phyloP scores from a whole-genome alignment of 2,329 filamentous ascomycete genomes.

The Talaromyces piceae region DNA sequence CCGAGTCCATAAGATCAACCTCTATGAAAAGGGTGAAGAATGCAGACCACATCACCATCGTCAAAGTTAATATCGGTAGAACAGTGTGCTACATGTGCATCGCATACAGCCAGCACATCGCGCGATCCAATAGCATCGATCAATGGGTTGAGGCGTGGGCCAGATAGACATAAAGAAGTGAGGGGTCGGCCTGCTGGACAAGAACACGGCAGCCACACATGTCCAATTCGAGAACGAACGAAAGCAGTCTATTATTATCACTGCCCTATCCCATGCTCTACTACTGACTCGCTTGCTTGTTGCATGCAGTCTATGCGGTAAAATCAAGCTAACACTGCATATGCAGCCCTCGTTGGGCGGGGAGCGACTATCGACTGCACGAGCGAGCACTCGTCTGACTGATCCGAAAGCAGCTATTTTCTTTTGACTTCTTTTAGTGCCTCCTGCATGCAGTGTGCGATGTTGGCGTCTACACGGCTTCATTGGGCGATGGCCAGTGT shows the following conservation, averaged over 20 bases:
- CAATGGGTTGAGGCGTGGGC: not conserved
- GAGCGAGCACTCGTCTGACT: not conserved
- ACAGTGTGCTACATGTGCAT: not conserved
- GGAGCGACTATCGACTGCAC: not conserved
- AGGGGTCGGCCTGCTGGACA: not conserved
- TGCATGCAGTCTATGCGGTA: not conserved
- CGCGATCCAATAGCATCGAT: not conserved
- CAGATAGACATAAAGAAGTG: not conserved
- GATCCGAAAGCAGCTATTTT: not conserved
- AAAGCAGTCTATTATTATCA: not conserved
- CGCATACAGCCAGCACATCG: not conserved
- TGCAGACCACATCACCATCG: not conserved
- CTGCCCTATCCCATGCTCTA: not conserved
- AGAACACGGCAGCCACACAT: too few relatives aligned
- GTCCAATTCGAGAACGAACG: too few relatives aligned
- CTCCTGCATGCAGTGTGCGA: not conserved
- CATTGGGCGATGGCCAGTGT: not conserved
- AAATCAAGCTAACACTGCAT: not conserved
- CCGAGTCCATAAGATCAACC: not conserved
- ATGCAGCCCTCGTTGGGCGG: not conserved
- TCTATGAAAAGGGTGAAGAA: not conserved
- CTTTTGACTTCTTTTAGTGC: too few relatives aligned
- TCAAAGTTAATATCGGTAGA: not conserved
- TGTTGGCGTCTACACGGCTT: not conserved
- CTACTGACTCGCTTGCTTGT: not conserved